Evolutionary conservation across 495 filamentous ascomycete species (phyloP), one percentile per base, ranked within the genome.

Genomic region (Aspergillus sparsus): DNA sequence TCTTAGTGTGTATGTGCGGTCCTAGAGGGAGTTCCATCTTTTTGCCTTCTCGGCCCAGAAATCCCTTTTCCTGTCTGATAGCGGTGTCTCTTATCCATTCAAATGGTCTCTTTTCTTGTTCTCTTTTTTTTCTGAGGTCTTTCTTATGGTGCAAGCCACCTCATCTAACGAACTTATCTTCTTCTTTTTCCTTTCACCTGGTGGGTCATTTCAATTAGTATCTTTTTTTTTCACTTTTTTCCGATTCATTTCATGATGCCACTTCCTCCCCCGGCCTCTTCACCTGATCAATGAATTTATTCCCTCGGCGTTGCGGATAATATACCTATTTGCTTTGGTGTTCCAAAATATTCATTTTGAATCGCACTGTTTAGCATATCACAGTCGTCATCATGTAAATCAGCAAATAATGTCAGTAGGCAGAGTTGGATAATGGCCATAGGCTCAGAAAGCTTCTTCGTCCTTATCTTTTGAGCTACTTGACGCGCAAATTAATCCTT

Each of bases 1-100:
- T 52, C 59, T 62, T 65, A 74, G 74, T 74, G 68, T 71, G 65
- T 68, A 59, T 66, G 54, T 62, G 63, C 69, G 67, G 69, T 63
- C 65, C 68, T 67, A 52, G 60, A 63, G 61, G 61, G 62, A 61
- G 57, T 61, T 47, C 39, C 21, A 27, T 27, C 16, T 56, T 6
- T 69, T 47, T 49, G 44, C 57, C 21, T 31, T 47, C 49, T 53
- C 36, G n/a, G 5, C 39, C 12, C 16, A 31, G 45, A 1, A 47
- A 44, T 11, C 57, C 53, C 39, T 36, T 32, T 57, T 56, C 39
- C 53, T 66, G 46, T 62, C 39, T 51, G 64, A 62, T 53, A 55
- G 56, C 46, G 13, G 31, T 18, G 31, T 60, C 27, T 47, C 16
- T 49, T 16, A 41, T 54, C 16, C 50, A 18, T 33, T 35, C 27